Conservation (phyloP, 2,329 filamentous ascomycete species). For the Sarocladium brachiariae region DNA sequence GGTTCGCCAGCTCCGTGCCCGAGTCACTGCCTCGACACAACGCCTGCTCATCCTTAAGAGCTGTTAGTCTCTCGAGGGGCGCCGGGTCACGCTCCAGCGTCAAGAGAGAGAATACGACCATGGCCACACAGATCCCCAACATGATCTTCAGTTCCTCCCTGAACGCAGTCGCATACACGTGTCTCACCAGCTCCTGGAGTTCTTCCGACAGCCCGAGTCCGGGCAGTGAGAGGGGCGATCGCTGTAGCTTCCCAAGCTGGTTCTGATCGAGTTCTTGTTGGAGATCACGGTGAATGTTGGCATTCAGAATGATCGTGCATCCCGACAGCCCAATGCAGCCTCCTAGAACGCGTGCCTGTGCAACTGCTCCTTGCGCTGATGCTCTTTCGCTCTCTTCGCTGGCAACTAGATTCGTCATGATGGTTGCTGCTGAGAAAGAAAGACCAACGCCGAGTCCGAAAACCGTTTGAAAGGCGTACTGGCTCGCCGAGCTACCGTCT, state of each 20-base stretch:
- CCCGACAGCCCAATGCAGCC: constrained; percentile 52
- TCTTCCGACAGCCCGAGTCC: constrained; percentile 26
- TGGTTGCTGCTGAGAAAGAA: constrained; percentile 49
- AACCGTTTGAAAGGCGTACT: constrained; percentile 49
- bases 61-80: constrained; percentile 25
- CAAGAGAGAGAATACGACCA: constrained; percentile 36
- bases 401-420: constrained; percentile 48
- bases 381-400: constrained; percentile 43
- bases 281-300: constrained; percentile 32
- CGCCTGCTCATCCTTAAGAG: constrained; percentile 21
- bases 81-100: constrained; percentile 36
- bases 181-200: constrained; percentile 27
- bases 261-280: constrained; percentile 24
- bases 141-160: constrained; percentile 39
- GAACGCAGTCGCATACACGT: constrained; percentile 40
- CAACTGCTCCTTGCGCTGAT: constrained; percentile 52
- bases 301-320: constrained; percentile 53
- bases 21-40: constrained; percentile 30
- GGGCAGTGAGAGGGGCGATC: constrained; percentile 34
- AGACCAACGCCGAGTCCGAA: constrained; percentile 55
- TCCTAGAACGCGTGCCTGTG: constrained; percentile 53
- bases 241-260: constrained; percentile 36
- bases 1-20: constrained; percentile 28
- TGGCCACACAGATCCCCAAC: constrained; percentile 35
- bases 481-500: constrained; percentile 27